A percentile compares a stretch with the other conserved stretches of the same genome.
These are phyloP conservation scores for Corniculantispora saksenae DNA, from an alignment of 2,329 filamentous ascomycete species.

Conservation along the genomic window DNA sequence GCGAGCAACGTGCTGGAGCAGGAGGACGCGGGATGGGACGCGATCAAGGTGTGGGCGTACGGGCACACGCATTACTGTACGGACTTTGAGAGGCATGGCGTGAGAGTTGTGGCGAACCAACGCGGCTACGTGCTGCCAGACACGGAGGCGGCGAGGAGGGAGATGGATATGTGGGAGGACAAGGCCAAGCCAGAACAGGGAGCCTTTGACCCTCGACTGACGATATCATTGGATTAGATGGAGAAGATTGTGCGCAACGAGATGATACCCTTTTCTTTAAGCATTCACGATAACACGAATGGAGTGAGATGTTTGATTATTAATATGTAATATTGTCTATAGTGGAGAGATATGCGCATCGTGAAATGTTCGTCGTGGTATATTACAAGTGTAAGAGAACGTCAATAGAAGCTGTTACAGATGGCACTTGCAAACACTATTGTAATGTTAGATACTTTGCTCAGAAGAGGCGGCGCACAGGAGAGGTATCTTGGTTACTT, in stretches of 20 bases:
- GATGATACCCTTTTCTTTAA: not conserved
- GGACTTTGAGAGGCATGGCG: slow-evolving; percentile 33
- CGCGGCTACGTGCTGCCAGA: slow-evolving; percentile 38
- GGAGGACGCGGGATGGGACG: slow-evolving; percentile 29
- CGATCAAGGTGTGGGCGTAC: slow-evolving; percentile 46
- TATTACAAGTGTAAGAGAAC: no score
- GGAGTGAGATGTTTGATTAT: no score
- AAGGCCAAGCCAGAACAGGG: not conserved
- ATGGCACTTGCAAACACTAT: no score
- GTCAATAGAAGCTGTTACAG: no score
- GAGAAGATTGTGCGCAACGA: not conserved
- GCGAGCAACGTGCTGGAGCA: slow-evolving; percentile 46
- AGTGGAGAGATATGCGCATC: no score
- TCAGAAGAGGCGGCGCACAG: no score
- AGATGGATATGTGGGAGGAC: not conserved
- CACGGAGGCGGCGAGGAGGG: not conserved
- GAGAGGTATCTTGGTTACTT: no score
- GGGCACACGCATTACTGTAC: slow-evolving; percentile 51
- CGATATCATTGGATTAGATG: not conserved
- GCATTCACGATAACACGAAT: no score
- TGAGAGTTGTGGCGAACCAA: slow-evolving; percentile 46
- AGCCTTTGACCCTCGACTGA: not conserved
- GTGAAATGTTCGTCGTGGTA: no score
- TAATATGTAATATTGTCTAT: no score
- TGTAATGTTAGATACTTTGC: no score